A percentile compares a stretch with the other conserved stretches of the same genome.
Conservation (phyloP, 768 basidiomycete genomes). For the Sistotremastrum niveocremeum region DNA sequence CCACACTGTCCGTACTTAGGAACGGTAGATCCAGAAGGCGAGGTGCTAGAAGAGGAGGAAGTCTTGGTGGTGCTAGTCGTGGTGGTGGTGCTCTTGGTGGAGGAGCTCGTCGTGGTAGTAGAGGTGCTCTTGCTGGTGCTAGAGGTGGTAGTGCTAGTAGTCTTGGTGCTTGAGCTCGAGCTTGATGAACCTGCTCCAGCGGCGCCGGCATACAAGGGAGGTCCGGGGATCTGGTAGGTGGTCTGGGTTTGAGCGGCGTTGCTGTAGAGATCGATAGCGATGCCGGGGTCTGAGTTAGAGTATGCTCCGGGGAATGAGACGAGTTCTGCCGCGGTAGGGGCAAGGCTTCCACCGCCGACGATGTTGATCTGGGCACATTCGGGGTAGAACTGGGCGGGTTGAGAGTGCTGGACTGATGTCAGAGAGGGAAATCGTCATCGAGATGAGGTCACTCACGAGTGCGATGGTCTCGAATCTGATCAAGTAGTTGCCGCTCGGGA, state of each 20-base stretch:
- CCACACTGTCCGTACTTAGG: constrained; percentile 17
- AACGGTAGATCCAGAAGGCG: constrained; percentile 9
- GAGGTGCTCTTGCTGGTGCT: too few relatives aligned
- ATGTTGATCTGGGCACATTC: constrained; percentile 6
- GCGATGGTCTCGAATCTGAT: constrained; percentile 9
- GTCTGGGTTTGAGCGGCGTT: constrained; percentile 17
- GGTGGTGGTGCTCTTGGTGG: too few relatives aligned
- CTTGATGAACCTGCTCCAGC: too few relatives aligned
- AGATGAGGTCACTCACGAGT: constrained; percentile 6
- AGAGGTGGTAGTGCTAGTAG: too few relatives aligned
- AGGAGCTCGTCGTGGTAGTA: too few relatives aligned
- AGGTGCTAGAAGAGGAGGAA: constrained; percentile 4
- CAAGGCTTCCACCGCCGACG: constrained; percentile 5
- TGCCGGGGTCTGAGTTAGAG: constrained; percentile 8
- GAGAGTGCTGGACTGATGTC: constrained; percentile 8
- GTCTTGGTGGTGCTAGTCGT: background rate
- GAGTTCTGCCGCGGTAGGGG: constrained; percentile 4
- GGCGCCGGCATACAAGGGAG: constrained; percentile 2
- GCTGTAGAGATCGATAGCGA: constrained; percentile 26
- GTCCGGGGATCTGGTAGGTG: constrained; percentile 28
- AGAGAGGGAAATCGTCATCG: constrained; percentile 4
- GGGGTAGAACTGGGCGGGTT: background rate
- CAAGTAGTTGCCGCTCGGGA: constrained; percentile 7
- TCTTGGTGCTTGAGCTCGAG: too few relatives aligned
- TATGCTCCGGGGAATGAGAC: constrained; percentile 7